Base-by-base conservation (phyloP, 495 filamentous ascomycete species). In the Clohesyomyces aquaticus region DNA sequence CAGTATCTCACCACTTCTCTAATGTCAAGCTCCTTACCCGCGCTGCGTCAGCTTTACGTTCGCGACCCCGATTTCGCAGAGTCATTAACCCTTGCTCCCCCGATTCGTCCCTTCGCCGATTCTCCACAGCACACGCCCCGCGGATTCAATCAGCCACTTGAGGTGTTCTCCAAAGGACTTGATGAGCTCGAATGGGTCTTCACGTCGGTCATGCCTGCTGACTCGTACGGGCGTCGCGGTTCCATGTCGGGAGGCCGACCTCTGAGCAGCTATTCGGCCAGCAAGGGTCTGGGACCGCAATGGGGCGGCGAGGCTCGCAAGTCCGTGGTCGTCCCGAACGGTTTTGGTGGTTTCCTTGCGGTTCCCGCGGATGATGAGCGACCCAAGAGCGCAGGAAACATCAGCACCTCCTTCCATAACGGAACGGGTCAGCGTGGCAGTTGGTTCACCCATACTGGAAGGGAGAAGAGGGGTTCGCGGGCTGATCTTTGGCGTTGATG, bases 121-220 rank as follows among this genome's bases (percentile, higher is more conserved):
- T 79, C 3, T 70, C 45, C 35, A 75, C 70, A 29, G 76, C 71
- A 64, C 67, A 57, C 72, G 9, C 60, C 68, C n/a, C 65, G 70
- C n/a, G 75, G 73, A 65, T 88, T 82, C 71, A 78, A 63, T 19
- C 86, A 89, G 61, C 83, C 84, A 6, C 81, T 96, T 26, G 85
- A 89, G 68, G 85, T 96, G 25, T 96, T 92, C 74, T 91, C 85
- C 73, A 96, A 96, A 76, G 88, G 90, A 25, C 80, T 91, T 19
- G 87, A 92, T 62, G 91, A 92, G 68, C 78, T 91, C 21, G 90
- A 93, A 66, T 96, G 92, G 92, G 88, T 89, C 64, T 88, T 92
- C 71, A 88, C 85, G 0, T 76, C 80, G 6, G 79, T 87, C 63
- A 76, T 80, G 4, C 85, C 83, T 2, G 72, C 77, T 3, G 72